Evolutionary conservation across 108 stramenopile species (phyloP).

Genomic region (Nannochloropsis salina): DNA sequence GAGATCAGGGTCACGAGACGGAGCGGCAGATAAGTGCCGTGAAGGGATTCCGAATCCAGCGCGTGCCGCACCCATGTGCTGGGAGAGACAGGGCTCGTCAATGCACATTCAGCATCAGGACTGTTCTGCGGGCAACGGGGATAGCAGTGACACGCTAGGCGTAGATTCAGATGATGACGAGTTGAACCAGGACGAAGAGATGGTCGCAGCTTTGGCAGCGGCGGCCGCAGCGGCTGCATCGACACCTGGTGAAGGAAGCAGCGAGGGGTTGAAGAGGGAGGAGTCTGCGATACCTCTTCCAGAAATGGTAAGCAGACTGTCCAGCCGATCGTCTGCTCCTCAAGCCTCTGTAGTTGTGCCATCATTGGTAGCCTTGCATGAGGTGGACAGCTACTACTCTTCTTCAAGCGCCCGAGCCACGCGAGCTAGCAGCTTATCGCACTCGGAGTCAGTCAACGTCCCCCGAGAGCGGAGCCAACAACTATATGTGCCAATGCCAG

Average conservation of each 20-base stretch:
- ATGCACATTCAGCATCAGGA: not conserved
- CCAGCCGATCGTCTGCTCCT: not conserved
- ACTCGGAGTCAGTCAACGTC: not conserved
- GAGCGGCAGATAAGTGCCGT: not conserved
- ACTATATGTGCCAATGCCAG: slow-evolving; percentile 9
- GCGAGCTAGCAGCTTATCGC: not conserved
- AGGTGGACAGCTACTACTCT: not conserved
- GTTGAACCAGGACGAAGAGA: not conserved
- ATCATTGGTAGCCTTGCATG: not conserved
- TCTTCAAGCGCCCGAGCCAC: not conserved
- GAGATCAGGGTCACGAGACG: not conserved
- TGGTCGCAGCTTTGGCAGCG: not conserved
- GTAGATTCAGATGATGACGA: not conserved
- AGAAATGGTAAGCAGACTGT: not conserved
- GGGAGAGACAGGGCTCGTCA: slow-evolving; percentile 16
- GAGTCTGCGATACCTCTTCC: not conserved
- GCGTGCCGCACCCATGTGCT: not conserved
- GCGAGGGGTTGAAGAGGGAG: not conserved
- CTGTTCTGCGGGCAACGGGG: not conserved
- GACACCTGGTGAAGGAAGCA: not conserved
- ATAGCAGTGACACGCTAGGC: slow-evolving; percentile 8
- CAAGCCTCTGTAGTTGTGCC: not conserved
- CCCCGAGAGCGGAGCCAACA: not conserved
- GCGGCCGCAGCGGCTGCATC: not conserved
- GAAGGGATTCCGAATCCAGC: no score